Percentiles rank a stretch among this genome's conserved stretches.
phyloP scores from a whole-genome alignment of 1,139 yeast species.

The Kodamaea suecica region DNA sequence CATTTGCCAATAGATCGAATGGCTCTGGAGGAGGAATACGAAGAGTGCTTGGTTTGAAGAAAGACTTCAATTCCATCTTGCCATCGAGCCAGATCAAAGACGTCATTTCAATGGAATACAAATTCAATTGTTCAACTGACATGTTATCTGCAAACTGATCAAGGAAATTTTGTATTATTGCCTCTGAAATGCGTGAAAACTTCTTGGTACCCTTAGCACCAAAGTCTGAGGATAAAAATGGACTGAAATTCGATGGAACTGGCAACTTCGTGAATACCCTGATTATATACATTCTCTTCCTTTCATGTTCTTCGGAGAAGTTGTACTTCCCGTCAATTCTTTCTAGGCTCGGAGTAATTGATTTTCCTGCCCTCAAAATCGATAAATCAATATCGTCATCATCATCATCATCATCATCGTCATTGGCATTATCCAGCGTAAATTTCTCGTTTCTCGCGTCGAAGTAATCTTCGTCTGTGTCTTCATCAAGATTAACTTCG shows the following conservation, averaged over 20 bases:
- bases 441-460: background rate
- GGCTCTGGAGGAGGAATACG: constrained; percentile 31
- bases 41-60: constrained; percentile 42
- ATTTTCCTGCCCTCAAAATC: constrained; percentile 1
- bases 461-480: too few relatives aligned
- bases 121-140: background rate
- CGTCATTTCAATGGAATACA: constrained; percentile 15
- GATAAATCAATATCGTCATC: constrained; percentile 14
- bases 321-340: constrained; percentile 12
- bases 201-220: constrained; percentile 33
- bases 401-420: too few relatives aligned
- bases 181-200: constrained; percentile 18
- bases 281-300: constrained; percentile 30
- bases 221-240: constrained; percentile 22
- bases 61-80: constrained; percentile 35
- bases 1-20: constrained; percentile 16
- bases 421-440: too few relatives aligned
- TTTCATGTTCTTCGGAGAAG: constrained; percentile 28
- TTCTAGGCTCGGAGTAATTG: background rate
- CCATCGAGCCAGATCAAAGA: constrained; percentile 44
- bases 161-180: constrained; percentile 7
- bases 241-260: constrained; percentile 12
- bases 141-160: constrained; percentile 1
- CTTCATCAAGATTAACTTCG: too few relatives aligned
- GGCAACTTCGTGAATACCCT: constrained; percentile 31